Conservation (phyloP, 2,329 filamentous ascomycete species). For the Pseudogymnoascus sp. region DNA sequence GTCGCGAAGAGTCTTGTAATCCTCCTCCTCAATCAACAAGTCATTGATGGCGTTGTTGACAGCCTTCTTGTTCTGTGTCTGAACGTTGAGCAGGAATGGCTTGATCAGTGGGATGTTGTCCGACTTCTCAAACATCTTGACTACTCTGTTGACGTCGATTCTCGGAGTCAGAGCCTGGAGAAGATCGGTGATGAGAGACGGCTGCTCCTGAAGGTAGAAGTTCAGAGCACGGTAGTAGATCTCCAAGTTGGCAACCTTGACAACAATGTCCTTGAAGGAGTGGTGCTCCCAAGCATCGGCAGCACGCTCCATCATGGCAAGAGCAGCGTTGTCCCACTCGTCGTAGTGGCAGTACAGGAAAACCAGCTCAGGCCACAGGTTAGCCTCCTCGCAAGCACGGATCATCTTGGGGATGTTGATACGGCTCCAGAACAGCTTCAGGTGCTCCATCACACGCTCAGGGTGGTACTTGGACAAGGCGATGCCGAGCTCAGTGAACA, state of each 20-base stretch:
- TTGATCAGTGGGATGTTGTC: conserved; percentile 98
- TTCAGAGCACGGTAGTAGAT: conserved; percentile 97
- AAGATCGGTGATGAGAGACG: conserved; percentile 88
- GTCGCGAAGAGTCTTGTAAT: conserved; percentile 96
- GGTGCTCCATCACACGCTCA: conserved; percentile 93
- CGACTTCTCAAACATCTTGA: conserved; percentile 97
- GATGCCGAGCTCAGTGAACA: conserved; percentile 92
- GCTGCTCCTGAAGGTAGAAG: conserved; percentile 97
- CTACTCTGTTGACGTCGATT: conserved; percentile 97
- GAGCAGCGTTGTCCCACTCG: conserved; percentile 92
- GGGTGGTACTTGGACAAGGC: conserved; percentile 92
- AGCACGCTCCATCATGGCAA: conserved; percentile 96
- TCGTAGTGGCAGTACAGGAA: conserved; percentile 99
- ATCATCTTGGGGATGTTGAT: conserved; percentile 99
- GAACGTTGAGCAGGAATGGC: conserved; percentile 94
- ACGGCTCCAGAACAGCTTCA: conserved; percentile 96
- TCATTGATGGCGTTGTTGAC: conserved; percentile 99
- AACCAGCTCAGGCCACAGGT: conserved; percentile 93
- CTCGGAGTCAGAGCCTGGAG: conserved; percentile 85
- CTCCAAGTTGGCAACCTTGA: conserved; percentile 97
- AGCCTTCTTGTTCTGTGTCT: conserved; percentile 93
- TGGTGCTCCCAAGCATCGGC: conserved; percentile 99
- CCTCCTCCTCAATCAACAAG: conserved; percentile 94
- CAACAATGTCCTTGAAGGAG: conserved; percentile 96
- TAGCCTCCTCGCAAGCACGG: conserved; percentile 82